Percentiles rank a stretch among this genome's conserved stretches.
These are phyloP conservation scores for Sporothrix globosa DNA, from an alignment of 2,329 filamentous ascomycete genomes.

Conservation along the genomic window DNA sequence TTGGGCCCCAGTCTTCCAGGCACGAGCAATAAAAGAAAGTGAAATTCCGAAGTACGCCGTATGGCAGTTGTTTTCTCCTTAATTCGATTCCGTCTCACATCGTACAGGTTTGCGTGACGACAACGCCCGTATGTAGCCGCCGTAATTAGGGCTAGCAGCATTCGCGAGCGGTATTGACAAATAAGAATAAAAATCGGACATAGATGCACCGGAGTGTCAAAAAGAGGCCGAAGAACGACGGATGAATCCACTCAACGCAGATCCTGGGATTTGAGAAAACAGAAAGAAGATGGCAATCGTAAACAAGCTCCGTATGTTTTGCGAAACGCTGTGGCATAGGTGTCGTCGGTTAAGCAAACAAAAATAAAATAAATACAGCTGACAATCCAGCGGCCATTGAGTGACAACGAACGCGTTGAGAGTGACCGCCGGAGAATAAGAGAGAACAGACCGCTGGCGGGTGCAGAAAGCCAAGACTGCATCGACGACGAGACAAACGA, in stretches of 20 bases:
- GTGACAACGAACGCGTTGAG: not conserved
- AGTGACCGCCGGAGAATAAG: not conserved
- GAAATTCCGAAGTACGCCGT: not conserved
- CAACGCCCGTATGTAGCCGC: not conserved
- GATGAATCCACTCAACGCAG: slow-evolving; percentile 3
- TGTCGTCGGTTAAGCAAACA: no score
- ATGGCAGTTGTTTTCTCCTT: no score
- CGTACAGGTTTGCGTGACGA: slow-evolving; percentile 3
- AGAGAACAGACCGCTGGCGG: not conserved
- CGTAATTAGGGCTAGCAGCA: not conserved
- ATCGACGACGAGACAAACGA: slow-evolving; percentile 14
- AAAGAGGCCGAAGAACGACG: not conserved
- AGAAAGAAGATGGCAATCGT: not conserved
- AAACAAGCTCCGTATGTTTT: no score
- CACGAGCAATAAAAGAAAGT: not conserved
- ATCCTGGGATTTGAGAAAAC: slow-evolving; percentile 2
- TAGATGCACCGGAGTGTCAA: not conserved
- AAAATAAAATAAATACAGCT: not conserved
- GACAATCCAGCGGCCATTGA: not conserved
- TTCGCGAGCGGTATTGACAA: no score
- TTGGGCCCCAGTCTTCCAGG: slow-evolving; percentile 3
- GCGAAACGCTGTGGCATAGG: no score
- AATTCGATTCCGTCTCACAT: not conserved
- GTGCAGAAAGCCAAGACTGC: not conserved
- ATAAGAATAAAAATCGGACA: not conserved